Evolutionary conservation across 148 eudicot species (phyloP).

Genomic region (Rhododendron ferrugineum): DNA sequence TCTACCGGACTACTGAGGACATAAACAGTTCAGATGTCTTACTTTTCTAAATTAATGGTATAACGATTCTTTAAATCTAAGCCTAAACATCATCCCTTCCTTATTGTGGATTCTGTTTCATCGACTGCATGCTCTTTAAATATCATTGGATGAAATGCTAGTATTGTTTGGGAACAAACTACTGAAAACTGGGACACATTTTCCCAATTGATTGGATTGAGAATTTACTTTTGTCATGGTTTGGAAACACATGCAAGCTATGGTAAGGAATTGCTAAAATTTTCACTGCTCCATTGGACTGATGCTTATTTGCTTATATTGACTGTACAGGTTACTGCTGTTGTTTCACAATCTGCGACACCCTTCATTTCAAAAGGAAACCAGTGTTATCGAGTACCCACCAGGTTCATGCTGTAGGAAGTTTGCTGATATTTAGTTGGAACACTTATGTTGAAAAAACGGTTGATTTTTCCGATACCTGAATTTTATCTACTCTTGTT

Average conservation of each 20-base stretch:
- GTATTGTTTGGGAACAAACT: neutral
- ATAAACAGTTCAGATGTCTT: neutral
- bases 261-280: neutral
- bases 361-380: slow-evolving; percentile 55
- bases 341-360: slow-evolving; percentile 57
- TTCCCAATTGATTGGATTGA: neutral
- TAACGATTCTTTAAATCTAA: neutral
- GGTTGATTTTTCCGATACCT: neutral
- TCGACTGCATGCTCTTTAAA: neutral
- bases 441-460: neutral
- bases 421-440: neutral
- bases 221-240: neutral
- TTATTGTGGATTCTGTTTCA: neutral
- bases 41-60: neutral
- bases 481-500: slow-evolving; percentile 4
- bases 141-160: neutral
- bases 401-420: slow-evolving; percentile 37
- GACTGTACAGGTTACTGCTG: slow-evolving; percentile 55
- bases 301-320: slow-evolving; percentile 10
- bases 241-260: slow-evolving; percentile 2
- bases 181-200: neutral
- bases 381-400: slow-evolving; percentile 67
- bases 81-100: neutral
- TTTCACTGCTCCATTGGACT: neutral
- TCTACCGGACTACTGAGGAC: neutral